phyloP scores from a whole-genome alignment of 1,139 yeast species.

The Scheffersomyces insectosa region DNA sequence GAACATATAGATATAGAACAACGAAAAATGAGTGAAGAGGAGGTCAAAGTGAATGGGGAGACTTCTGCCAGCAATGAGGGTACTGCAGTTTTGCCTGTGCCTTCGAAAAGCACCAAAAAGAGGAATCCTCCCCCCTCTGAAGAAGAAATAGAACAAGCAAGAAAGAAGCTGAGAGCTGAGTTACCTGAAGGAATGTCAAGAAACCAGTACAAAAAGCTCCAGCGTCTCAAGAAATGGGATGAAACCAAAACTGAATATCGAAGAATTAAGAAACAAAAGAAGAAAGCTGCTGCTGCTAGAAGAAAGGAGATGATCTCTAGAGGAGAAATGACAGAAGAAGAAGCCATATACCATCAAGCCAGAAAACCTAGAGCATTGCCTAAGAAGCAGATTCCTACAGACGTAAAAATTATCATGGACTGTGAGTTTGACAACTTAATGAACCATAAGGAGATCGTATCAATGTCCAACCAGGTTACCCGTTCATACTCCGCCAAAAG shows the following conservation, averaged over 20 bases:
- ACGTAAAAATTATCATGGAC: constrained; percentile 65
- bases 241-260: constrained; percentile 62
- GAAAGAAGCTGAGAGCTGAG: constrained; percentile 17
- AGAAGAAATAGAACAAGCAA: constrained; percentile 16
- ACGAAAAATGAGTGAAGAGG: too few species aligned
- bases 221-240: constrained; percentile 62
- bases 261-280: constrained; percentile 53
- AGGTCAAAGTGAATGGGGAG: too few species aligned
- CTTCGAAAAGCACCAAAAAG: constrained; percentile 1
- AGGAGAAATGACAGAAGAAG: constrained; percentile 14
- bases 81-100: too few species aligned
- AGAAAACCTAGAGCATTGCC: constrained; percentile 35
- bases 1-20: too few species aligned
- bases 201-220: constrained; percentile 74
- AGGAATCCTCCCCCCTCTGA: constrained; percentile 13
- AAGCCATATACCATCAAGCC: constrained; percentile 24
- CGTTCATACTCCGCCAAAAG: constrained; percentile 80
- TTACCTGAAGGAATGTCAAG: constrained; percentile 87
- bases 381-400: constrained; percentile 43
- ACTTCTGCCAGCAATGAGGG: too few species aligned
- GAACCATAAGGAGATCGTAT: constrained; percentile 76
- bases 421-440: constrained; percentile 89
- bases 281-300: constrained; percentile 41
- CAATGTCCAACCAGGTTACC: constrained; percentile 78
- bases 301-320: constrained; percentile 26